Evolutionary conservation across 2,329 filamentous ascomycete genomes (phyloP).

Genomic region (Rutstroemia sp.): DNA sequence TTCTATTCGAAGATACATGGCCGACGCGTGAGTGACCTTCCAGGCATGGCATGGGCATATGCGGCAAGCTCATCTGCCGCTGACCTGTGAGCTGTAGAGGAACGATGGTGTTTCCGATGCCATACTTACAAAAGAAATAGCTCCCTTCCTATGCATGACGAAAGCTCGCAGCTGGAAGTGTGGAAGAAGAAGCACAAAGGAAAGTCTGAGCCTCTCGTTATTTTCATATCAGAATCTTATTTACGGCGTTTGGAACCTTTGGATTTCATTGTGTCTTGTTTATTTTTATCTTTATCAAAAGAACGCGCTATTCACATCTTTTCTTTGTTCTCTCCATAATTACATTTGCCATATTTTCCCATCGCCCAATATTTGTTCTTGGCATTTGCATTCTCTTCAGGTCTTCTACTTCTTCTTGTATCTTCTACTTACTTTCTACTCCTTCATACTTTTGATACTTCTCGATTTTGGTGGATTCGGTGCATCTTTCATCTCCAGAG

Average conservation of each 20-base stretch:
- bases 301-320: too few species aligned
- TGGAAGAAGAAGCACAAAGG: too few species aligned
- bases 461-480: conserved; percentile 2
- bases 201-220: too few species aligned
- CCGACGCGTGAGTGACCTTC: conserved; percentile 14
- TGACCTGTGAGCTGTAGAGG: neutral
- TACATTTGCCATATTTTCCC: too few species aligned
- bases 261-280: neutral
- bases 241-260: neutral
- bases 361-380: too few species aligned
- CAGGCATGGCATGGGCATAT: neutral
- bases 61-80: too few species aligned
- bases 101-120: too few species aligned
- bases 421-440: conserved; percentile 10
- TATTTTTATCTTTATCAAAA: neutral
- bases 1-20: conserved; percentile 28
- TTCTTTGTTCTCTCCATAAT: too few species aligned
- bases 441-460: conserved; percentile 13
- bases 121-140: too few species aligned
- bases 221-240: neutral
- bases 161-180: too few species aligned
- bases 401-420: conserved; percentile 20
- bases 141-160: too few species aligned
- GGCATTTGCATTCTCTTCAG: neutral
- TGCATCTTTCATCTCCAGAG: neutral